Conservation (phyloP, 805 yeast genomes). For the Ogataea parapolymorpha region DNA sequence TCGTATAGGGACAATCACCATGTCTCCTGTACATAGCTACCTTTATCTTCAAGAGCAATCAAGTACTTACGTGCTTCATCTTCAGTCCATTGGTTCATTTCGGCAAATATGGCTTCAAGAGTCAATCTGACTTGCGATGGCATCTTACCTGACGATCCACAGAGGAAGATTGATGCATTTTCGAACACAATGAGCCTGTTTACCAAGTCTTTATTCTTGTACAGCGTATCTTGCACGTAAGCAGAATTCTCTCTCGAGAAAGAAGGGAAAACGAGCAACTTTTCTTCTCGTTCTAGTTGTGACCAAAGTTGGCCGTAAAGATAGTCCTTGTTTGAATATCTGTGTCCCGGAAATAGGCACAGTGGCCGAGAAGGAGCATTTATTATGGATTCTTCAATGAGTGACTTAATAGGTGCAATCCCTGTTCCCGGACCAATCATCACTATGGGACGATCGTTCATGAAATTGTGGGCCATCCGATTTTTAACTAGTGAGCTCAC, state of each 20-base stretch:
- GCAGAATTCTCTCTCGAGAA: conserved; percentile 52
- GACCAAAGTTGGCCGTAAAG: conserved; percentile 59
- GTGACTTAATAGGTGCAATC: conserved; percentile 83
- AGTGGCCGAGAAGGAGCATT: conserved; percentile 31
- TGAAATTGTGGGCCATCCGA: conserved; percentile 33
- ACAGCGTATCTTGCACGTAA: conserved; percentile 78
- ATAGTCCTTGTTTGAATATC: conserved; percentile 63
- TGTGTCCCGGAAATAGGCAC: conserved; percentile 70
- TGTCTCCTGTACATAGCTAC: conserved; percentile 81
- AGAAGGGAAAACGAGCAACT: conserved; percentile 41
- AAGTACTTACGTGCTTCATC: conserved; percentile 51
- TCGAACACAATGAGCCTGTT: conserved; percentile 50
- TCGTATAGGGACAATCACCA: conserved; percentile 48
- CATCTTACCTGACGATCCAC: conserved; percentile 96
- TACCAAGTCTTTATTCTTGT: conserved; percentile 45
- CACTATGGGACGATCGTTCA: conserved; percentile 45
- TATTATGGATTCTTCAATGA: conserved; percentile 44
- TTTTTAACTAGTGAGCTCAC: conserved; percentile 49
- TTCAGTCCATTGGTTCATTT: conserved; percentile 38
- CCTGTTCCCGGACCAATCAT: conserved; percentile 96
- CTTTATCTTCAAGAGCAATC: conserved; percentile 55
- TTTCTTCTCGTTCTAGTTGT: conserved; percentile 30
- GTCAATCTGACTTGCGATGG: conserved; percentile 81
- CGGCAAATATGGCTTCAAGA: conserved; percentile 56
- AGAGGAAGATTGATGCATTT: conserved; percentile 67